Conservation (phyloP, 768 basidiomycete genomes). For the Amylocystis lapponica region DNA sequence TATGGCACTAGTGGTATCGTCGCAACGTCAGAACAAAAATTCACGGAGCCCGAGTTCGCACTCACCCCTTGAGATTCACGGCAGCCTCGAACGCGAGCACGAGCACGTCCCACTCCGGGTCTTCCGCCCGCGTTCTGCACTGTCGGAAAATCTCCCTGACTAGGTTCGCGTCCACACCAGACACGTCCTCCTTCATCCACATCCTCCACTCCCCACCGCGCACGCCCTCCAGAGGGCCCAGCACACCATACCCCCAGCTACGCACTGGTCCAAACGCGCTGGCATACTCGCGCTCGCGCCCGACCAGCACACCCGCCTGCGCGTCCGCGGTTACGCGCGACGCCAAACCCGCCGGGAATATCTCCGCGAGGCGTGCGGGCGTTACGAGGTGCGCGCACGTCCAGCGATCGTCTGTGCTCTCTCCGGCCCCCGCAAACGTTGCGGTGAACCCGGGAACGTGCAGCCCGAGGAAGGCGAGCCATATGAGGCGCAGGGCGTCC, state of each 20-base stretch:
- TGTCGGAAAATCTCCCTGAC: constrained; percentile 56
- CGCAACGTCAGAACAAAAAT: background rate
- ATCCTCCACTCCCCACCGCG: constrained; percentile 30
- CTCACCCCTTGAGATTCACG: constrained; percentile 51
- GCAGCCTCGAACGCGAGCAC: constrained; percentile 65
- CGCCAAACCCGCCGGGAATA: constrained; percentile 43
- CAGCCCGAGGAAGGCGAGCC: constrained; percentile 68
- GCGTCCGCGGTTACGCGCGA: constrained; percentile 47
- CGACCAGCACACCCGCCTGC: constrained; percentile 59
- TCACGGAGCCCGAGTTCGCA: background rate
- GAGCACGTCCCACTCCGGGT: constrained; percentile 59
- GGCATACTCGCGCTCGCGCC: constrained; percentile 56
- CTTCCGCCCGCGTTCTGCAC: constrained; percentile 41
- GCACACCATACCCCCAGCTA: constrained; percentile 51
- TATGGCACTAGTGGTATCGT: constrained; percentile 54
- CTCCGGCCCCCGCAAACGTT: constrained; percentile 25
- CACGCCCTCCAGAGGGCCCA: constrained; percentile 50
- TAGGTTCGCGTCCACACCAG: constrained; percentile 42
- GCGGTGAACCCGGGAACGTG: constrained; percentile 61
- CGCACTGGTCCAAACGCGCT: constrained; percentile 63
- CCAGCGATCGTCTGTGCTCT: constrained; percentile 69
- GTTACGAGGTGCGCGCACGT: constrained; percentile 40
- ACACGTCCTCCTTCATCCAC: constrained; percentile 47
- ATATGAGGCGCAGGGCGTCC: constrained; percentile 56
- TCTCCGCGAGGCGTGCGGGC: constrained; percentile 37